Conservation (phyloP, 75 land plant species). For the Cryptomeria japonica region DNA sequence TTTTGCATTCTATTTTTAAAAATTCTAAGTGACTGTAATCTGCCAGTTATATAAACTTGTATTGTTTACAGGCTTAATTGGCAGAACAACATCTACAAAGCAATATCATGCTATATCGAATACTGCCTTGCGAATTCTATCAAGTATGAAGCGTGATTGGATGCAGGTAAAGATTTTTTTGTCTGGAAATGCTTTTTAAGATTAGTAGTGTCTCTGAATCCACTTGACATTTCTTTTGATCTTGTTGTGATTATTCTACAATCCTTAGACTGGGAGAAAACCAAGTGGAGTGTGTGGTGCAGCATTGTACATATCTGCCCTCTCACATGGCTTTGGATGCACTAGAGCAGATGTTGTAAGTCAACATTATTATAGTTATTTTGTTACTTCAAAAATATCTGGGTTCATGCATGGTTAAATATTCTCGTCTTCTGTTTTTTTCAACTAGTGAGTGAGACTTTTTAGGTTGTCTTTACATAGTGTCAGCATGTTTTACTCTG, state of each 20-base stretch:
- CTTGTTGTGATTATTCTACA: neutral
- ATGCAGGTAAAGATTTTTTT: conserved; percentile 62
- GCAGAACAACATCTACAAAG: conserved; percentile 30
- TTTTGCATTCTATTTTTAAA: neutral
- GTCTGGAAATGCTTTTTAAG: neutral
- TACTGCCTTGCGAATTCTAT: conserved; percentile 78
- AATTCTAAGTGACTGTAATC: neutral
- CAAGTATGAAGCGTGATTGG: conserved; percentile 99
- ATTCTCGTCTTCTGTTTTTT: neutral
- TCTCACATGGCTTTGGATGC: too few species aligned
- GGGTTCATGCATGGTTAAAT: neutral
- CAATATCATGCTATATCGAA: conserved; percentile 38
- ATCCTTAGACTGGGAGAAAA: conserved; percentile 87
- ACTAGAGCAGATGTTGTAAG: conserved; percentile 26
- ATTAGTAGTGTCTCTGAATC: neutral
- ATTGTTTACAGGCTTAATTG: conserved; percentile 16
- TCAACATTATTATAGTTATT: conserved; percentile 3
- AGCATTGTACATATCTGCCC: too few species aligned
- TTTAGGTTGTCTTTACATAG: neutral
- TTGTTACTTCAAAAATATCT: neutral
- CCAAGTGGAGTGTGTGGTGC: conserved; percentile 30
- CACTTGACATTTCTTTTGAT: neutral
- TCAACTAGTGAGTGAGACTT: neutral
- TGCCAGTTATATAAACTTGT: neutral
- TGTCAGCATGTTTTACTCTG: neutral